Conservation (phyloP, 495 filamentous ascomycete species). For the Aspergillus sparsus region DNA sequence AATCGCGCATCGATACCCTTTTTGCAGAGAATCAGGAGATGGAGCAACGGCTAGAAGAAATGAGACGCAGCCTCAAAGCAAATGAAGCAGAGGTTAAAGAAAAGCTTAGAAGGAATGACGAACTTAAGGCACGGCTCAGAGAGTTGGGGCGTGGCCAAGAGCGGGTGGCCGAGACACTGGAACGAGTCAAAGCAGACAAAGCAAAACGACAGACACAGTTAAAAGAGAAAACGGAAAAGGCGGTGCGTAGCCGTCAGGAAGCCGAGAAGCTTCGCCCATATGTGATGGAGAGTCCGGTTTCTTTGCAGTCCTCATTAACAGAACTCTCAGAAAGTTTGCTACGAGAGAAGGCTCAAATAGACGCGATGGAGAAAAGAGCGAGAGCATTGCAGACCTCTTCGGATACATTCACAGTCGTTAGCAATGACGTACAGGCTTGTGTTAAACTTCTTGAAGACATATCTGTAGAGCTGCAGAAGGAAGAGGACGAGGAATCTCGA, state of each 20-base stretch:
- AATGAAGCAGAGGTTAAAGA: constrained; percentile 79
- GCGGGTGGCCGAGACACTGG: constrained; percentile 72
- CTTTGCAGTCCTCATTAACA: constrained; percentile 75
- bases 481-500: constrained; percentile 81
- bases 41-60: constrained; percentile 76
- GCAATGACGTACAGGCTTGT: constrained; percentile 78
- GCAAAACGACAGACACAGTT: constrained; percentile 66
- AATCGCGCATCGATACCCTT: constrained; percentile 81
- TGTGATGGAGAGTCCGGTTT: constrained; percentile 81
- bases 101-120: constrained; percentile 79
- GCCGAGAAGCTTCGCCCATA: constrained; percentile 87
- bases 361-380: constrained; percentile 78
- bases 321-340: constrained; percentile 76
- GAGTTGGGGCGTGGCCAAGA: constrained; percentile 78
- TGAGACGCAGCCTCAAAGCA: constrained; percentile 70
- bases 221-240: constrained; percentile 74
- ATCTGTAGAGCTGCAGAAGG: constrained; percentile 75
- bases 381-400: constrained; percentile 89
- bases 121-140: constrained; percentile 74
- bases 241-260: constrained; percentile 65
- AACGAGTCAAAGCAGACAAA: constrained; percentile 73
- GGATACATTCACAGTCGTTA: constrained; percentile 82
- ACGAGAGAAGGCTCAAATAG: constrained; percentile 78
- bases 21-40: constrained; percentile 83
- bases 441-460: constrained; percentile 90